A percentile compares a stretch with the other conserved stretches of the same genome.
phyloP scores from a whole-genome alignment of 306 rosid genomes.

The Lupinus albus region DNA sequence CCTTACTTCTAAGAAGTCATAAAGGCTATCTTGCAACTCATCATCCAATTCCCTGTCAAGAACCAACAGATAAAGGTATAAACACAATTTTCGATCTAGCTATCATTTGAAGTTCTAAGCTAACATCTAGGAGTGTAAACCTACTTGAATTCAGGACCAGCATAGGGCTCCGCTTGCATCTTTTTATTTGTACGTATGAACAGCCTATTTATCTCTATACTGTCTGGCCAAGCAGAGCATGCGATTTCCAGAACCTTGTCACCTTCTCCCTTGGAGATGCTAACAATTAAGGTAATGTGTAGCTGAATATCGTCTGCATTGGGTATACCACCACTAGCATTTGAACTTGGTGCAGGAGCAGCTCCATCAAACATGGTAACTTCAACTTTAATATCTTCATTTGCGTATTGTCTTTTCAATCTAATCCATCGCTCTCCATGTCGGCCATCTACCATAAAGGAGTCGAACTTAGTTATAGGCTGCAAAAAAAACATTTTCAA shows the following conservation, averaged over 20 bases:
- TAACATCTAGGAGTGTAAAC: slow-evolving; percentile 34
- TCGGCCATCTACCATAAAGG: slow-evolving; percentile 64
- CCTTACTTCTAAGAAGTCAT: slow-evolving; percentile 77
- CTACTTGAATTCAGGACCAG: slow-evolving; percentile 81
- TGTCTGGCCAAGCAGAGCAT: slow-evolving; percentile 89
- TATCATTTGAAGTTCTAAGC: not conserved
- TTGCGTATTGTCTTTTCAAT: slow-evolving; percentile 57
- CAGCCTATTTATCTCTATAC: slow-evolving; percentile 60
- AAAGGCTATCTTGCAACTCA: slow-evolving; percentile 71
- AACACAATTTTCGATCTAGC: slow-evolving; percentile 14
- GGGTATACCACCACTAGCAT: slow-evolving; percentile 41
- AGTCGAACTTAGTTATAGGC: slow-evolving; percentile 57
- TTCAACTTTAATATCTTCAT: slow-evolving; percentile 75
- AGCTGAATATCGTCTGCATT: slow-evolving; percentile 56
- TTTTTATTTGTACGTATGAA: slow-evolving; percentile 42
- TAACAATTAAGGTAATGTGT: slow-evolving; percentile 68
- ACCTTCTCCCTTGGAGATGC: slow-evolving; percentile 62
- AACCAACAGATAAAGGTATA: slow-evolving; percentile 25
- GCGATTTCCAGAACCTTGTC: slow-evolving; percentile 57
- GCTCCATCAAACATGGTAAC: slow-evolving; percentile 77
- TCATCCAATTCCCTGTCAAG: slow-evolving; percentile 85
- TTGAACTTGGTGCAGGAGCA: slow-evolving; percentile 49
- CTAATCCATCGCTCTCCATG: slow-evolving; percentile 82
- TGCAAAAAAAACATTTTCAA: slow-evolving; percentile 41
- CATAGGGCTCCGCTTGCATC: slow-evolving; percentile 57